Conservation (phyloP, 2,329 filamentous ascomycete species). For the Fusarium sp. region DNA sequence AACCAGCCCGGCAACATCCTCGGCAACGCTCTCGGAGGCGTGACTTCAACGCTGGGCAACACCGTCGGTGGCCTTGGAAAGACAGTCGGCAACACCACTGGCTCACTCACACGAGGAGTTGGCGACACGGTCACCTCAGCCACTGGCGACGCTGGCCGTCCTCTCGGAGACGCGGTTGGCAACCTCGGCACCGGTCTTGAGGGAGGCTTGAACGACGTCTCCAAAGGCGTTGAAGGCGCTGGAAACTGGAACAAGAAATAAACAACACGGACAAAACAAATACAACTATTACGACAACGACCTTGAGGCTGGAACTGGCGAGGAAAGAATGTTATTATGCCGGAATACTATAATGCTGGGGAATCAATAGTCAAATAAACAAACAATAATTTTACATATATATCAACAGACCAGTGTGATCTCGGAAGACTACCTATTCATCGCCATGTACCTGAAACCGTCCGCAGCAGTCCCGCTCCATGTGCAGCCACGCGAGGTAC, state of each 20-base stretch:
- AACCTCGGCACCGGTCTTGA: conserved; percentile 65
- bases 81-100: conserved; percentile 56
- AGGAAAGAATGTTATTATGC: conserved; percentile 10
- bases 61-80: conserved; percentile 54
- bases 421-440: too few relatives aligned
- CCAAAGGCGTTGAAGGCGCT: conserved; percentile 67
- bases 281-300: not conserved
- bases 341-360: not conserved
- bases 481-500: too few relatives aligned
- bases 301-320: too few relatives aligned
- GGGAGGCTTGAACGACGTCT: conserved; percentile 60
- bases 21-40: conserved; percentile 51
- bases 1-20: conserved; percentile 47
- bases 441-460: too few relatives aligned
- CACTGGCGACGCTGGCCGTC: conserved; percentile 64
- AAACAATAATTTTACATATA: not conserved
- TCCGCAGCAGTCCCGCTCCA: too few relatives aligned
- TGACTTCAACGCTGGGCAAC: conserved; percentile 55
- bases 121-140: conserved; percentile 65
- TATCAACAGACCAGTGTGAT: too few relatives aligned
- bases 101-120: conserved; percentile 66
- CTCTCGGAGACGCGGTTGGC: conserved; percentile 65
- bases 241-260: conserved; percentile 64
- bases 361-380: not conserved
- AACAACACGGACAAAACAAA: not conserved